Base-by-base conservation (phyloP, 1,284 basidiomycete species). In the Rhodotorula mucilaginosa region DNA sequence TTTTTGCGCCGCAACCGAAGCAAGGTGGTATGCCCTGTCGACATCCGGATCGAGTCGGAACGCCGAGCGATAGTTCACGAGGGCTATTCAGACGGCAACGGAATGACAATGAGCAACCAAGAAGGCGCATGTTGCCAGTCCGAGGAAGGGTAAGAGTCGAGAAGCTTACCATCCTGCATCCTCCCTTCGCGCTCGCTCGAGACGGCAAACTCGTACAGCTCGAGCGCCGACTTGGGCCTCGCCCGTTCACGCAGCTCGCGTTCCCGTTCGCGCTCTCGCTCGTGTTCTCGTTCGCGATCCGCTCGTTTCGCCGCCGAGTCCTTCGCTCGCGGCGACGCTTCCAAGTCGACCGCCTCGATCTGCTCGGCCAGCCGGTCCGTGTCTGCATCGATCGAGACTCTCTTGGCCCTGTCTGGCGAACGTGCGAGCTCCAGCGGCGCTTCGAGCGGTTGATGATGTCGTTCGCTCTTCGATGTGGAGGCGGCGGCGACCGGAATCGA, bases 31-130 rank as follows among this genome's bases (percentile, higher is more conserved):
- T 1, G 71, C 63, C 18, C 71, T 68, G 58, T 78, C 77, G 54
- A 79, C 73, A 46, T 76, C 68, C 26, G 76, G 71, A 48, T 79
- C 76, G 48, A 75, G 71, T 10, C 73, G 73, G 58, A 79, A 78
- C 8, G 77, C 76, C 2, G 64, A 54, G 26, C 76, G 68, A 58
- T 79, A 78, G 54, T 62, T 64, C 12, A 64, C 58, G 3, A 78
- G 69, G 13, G 78, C 74, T 76, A 68, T 3, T 16, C 2, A 19
- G 26, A 52, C 10, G 13, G 3, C 1, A 26, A 6, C 23, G 31
- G 47, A 13, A 44, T 68, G 34, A 58, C 68, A 39, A 48, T n/a
- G 21, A 46, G 29, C n/a, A 10, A 19, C 48, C 16, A 7, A 29
- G 26, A 23, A 3, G 12, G 19, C 13, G 49, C 49, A 18, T 10